Evolutionary conservation across 2,329 filamentous ascomycete species (phyloP), one percentile per base, ranked within the genome.

Genomic region (Helminthosporium solani): DNA sequence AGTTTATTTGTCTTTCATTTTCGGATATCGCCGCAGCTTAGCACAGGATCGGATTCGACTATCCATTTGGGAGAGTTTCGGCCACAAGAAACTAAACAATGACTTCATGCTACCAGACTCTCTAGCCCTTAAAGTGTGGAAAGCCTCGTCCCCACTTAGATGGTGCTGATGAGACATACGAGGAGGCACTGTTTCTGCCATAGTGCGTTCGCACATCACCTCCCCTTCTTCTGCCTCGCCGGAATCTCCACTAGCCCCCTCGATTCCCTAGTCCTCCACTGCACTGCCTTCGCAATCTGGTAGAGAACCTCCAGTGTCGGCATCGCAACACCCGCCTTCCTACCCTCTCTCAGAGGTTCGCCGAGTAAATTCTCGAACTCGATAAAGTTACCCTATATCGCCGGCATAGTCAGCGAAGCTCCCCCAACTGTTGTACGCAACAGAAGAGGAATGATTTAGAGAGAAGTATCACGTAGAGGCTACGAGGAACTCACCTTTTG

Each of bases 331-430:
- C 78, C 78, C 0, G 68, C 61, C 25, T 58, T 60, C 51, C 73
- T 72, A 0, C 74, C 80, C 53, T 78, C 79, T 2, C 76, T 66
- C 36, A 83, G 49, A n/a, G 79, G 78, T 65, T 82, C 80, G 1
- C 79, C 79, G 3, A 82, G 61, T 28, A 83, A 72, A 50, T 76
- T 80, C 58, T 83, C 79, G 38, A 75, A 73, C 60, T 84, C 80
- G 47, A 79, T 77, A 42, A 73, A 78, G 54, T 80, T 81, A 14
- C 78, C 75, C 75, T 75, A 25, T 3, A 12, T 14, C 31, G 25
- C 3, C 6, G 3, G 2, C 18, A 11, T 23, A 39, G 20, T 28
- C 15, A 40, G 27, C 43, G 28, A 46, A 43, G 39, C 61, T 12
- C 15, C 16, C 15, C 14, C 30, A 8, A 8, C 7, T 33, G 23